A percentile compares a stretch with the other conserved stretches of the same genome.
Evolutionary conservation across 2,329 filamentous ascomycete genomes (phyloP).

Genomic region (Teratosphaeria epicoccoides): DNA sequence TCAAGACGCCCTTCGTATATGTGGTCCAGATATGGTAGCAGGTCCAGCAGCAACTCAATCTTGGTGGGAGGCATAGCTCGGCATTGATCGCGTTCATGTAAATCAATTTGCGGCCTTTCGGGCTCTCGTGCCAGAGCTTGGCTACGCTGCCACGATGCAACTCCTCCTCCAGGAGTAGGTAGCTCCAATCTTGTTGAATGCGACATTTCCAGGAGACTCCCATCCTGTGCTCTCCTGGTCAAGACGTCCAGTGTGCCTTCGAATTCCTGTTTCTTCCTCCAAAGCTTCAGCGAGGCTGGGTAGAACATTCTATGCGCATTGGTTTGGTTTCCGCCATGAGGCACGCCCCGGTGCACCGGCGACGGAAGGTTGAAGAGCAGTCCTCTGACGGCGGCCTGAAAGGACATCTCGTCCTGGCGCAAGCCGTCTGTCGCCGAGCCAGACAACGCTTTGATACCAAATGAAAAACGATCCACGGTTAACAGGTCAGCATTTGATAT

Average conservation of each 20-base stretch:
- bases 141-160: slow-evolving; percentile 15
- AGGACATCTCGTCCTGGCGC: slow-evolving; percentile 87
- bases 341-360: slow-evolving; percentile 59
- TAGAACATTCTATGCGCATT: slow-evolving; percentile 88
- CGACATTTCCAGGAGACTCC: slow-evolving; percentile 7
- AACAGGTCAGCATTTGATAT: slow-evolving; percentile 84
- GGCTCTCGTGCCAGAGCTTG: not conserved
- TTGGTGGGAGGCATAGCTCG: slow-evolving; percentile 40
- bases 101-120: not conserved
- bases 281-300: slow-evolving; percentile 71
- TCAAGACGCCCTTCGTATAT: slow-evolving; percentile 38
- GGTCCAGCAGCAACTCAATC: slow-evolving; percentile 68
- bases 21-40: slow-evolving; percentile 71
- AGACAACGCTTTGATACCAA: slow-evolving; percentile 42
- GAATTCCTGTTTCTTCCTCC: slow-evolving; percentile 73
- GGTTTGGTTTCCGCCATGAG: slow-evolving; percentile 20
- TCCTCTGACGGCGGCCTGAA: slow-evolving; percentile 80
- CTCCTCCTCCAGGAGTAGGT: slow-evolving; percentile 4
- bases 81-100: slow-evolving; percentile 1
- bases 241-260: slow-evolving; percentile 62
- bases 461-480: slow-evolving; percentile 59
- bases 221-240: slow-evolving; percentile 46
- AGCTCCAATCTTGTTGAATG: not conserved
- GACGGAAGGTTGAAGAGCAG: slow-evolving; percentile 73
- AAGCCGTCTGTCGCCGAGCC: slow-evolving; percentile 56